A percentile compares a stretch with the other conserved stretches of the same genome.
These are phyloP conservation scores for Chytriomyces hyalinus DNA, from an alignment of 192 early-diverging fungal genomes.

Conservation along the genomic window DNA sequence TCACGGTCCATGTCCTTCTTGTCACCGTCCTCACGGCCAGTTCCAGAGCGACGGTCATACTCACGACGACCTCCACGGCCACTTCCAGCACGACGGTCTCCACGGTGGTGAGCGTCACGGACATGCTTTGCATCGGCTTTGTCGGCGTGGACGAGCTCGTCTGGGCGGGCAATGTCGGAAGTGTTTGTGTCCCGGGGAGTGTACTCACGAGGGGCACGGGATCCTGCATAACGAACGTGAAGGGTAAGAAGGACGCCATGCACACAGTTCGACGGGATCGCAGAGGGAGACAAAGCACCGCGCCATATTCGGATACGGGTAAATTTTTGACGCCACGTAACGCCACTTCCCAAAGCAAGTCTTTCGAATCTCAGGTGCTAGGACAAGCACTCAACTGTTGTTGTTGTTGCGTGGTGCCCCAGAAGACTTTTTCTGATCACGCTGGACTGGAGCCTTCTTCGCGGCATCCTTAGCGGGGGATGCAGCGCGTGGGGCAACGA, in stretches of 20 bases:
- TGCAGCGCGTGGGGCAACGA: conserved; percentile 26
- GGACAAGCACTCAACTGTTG: conserved; percentile 8
- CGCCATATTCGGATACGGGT: too few relatives aligned
- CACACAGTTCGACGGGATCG: too few relatives aligned
- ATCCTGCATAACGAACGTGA: background rate
- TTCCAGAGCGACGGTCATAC: conserved; percentile 86
- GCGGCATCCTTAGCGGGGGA: conserved; percentile 13
- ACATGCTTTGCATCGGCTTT: conserved; percentile 22
- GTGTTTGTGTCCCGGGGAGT: conserved; percentile 36
- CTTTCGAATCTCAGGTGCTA: too few relatives aligned
- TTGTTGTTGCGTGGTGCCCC: conserved; percentile 37
- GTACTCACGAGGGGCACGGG: conserved; percentile 29
- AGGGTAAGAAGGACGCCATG: too few relatives aligned
- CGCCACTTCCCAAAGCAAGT: too few relatives aligned
- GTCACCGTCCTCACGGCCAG: conserved; percentile 75
- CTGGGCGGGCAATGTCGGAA: conserved; percentile 37
- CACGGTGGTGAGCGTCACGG: conserved; percentile 43
- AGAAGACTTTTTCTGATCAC: conserved; percentile 35
- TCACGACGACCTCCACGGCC: conserved; percentile 63
- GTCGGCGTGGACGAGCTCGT: background rate
- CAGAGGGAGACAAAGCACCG: too few relatives aligned
- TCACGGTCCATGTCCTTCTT: conserved; percentile 88
- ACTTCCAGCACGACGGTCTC: conserved; percentile 47
- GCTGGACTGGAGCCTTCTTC: conserved; percentile 25
- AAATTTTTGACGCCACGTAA: too few relatives aligned